A percentile compares a stretch with the other conserved stretches of the same genome.
phyloP scores from a whole-genome alignment of 176 grass and related monocot species.

The Rhynchospora breviuscula region DNA sequence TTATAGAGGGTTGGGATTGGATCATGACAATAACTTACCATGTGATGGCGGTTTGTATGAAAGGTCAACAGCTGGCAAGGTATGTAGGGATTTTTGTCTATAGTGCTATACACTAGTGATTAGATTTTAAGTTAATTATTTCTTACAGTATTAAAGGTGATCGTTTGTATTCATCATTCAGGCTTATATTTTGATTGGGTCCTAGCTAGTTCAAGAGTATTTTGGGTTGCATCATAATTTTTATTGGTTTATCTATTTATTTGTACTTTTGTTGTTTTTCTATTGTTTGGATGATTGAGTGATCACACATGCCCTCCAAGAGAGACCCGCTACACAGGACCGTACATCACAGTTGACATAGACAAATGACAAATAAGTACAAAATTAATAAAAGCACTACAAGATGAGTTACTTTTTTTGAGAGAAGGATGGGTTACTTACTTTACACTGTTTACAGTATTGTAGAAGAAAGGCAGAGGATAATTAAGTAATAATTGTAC shows the following conservation, averaged over 20 bases:
- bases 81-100: not conserved
- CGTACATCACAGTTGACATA: not conserved
- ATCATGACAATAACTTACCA: not conserved
- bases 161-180: not conserved
- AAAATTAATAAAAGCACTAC: not conserved
- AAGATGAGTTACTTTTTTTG: not conserved
- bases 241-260: not conserved
- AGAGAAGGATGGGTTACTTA: no score
- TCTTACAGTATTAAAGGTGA: not conserved
- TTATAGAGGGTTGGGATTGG: not conserved
- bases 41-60: not conserved
- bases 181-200: not conserved
- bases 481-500: not conserved
- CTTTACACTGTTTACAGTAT: no score
- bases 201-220: not conserved
- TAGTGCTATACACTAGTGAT: not conserved
- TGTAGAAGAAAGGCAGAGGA: not conserved
- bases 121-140: not conserved
- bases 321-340: not conserved
- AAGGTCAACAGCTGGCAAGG: slow-evolving; percentile 4
- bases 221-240: not conserved
- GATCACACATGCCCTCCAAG: not conserved
- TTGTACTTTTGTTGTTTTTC: not conserved
- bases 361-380: not conserved
- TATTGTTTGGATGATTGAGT: not conserved